Percentiles rank a stretch among this genome's conserved stretches.
Evolutionary conservation across 495 filamentous ascomycete genomes (phyloP).

Genomic region (Tuber melanosporum): DNA sequence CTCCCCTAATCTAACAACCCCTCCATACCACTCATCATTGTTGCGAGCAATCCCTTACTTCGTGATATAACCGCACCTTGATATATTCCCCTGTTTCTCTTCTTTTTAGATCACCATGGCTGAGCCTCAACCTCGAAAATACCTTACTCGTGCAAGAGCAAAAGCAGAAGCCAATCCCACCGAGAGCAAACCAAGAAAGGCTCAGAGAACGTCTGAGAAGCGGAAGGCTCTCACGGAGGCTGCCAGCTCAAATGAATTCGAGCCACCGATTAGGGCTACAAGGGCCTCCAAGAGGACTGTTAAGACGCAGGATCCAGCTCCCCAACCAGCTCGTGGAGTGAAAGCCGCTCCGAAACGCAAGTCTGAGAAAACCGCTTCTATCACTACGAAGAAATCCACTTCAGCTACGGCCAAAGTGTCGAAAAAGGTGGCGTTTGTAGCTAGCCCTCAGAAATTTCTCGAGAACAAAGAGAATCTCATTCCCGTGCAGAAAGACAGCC

Average conservation of each 20-base stretch:
- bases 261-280: not conserved
- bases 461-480: constrained; percentile 37
- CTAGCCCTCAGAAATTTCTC: constrained; percentile 6
- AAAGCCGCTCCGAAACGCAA: constrained; percentile 34
- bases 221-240: constrained; percentile 11
- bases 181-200: constrained; percentile 9
- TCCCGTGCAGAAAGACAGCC: constrained; percentile 11
- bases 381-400: constrained; percentile 12
- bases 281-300: constrained; percentile 12
- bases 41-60: not conserved
- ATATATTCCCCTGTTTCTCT: not conserved
- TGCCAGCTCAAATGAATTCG: constrained; percentile 3
- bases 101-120: constrained; percentile 9
- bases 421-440: constrained; percentile 30
- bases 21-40: not conserved
- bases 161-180: constrained; percentile 24
- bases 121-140: constrained; percentile 29
- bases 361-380: constrained; percentile 15
- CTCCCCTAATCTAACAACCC: not conserved
- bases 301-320: not conserved
- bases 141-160: constrained; percentile 34
- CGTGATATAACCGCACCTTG: not conserved
- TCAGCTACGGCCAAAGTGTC: constrained; percentile 1
- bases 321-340: constrained; percentile 5
- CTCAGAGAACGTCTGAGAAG: constrained; percentile 6